Base-by-base conservation (phyloP, 805 yeast genomes). In the Komagataella pastoris region DNA sequence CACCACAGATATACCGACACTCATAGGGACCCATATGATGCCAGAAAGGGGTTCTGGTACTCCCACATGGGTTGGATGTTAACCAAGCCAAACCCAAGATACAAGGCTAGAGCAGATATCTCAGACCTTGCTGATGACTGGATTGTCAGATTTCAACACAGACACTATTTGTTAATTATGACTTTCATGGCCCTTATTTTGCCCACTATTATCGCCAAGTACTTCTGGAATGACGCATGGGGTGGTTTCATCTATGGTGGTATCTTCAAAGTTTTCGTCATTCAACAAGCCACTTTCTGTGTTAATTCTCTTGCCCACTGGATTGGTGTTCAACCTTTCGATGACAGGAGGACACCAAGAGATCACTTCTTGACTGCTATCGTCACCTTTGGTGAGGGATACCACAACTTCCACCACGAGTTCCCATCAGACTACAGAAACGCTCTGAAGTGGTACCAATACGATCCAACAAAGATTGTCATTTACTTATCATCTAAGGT, bases 371-470 rank as follows among this genome's bases (percentile, higher is more conserved):
- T 79, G 49, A 75, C 81, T 23, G 81, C 81, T 19, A 61, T 80
- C 14, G 71, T 87, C 14, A 84, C 96, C 0, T 81, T 85, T 61
- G 98, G 98, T 10, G 97, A 90, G 68, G 91, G 95, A 4, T 81
- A 81, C 67, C 95, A 88, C 66, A 90, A 89, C 68, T 91, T 85
- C 70, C 98, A 90, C 69, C 97, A 91, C 69, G 96, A 88, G 68
- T 90, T 90, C 66, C 96, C 97, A 5, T 81, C 85, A 56, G 97
- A 90, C 67, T 89, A 84, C 68, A 75, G 97, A 55, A 81, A 81
- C 57, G 87, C 89, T 5, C 69, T 78, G 52, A 77, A 80, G 55
- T 74, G 82, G 77, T 81, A 80, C 66, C 83, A 84, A 48, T 84
- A 80, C 65, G 98, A 90, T 65, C 97, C 97, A 8, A 84, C 95